Base-by-base conservation (phyloP, 768 basidiomycete species). In the Sutorius australiensis region DNA sequence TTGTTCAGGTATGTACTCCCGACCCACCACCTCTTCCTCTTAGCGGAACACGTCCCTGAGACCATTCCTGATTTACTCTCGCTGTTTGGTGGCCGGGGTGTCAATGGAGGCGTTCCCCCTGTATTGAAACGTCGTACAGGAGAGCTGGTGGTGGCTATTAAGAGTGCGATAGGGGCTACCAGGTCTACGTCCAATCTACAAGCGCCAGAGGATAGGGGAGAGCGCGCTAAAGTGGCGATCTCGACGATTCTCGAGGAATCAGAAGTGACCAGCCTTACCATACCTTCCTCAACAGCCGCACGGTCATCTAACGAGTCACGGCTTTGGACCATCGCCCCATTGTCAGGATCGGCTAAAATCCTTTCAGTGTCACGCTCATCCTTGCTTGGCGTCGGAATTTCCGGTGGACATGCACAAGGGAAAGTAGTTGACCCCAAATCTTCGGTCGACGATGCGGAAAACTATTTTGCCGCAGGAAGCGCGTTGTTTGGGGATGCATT, bases 11-110 rank as follows among this genome's bases (percentile, higher is more conserved):
- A 85, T 65, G 80, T 92, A 16, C 72, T 92, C 11, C 78, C 84
- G 34, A 91, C 91, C 59, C 89, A 90, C 57, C 75, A 79, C 60
- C 65, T 92, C 24, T 89, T 93, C 65, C 75, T 77, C 51, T 70
- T 92, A 17, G 85, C 82, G n/a, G 89, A 92, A 61, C 76, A 76
- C 24, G 77, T 80, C 7, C 90, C 92, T 12, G 75, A 75, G 24
- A 82, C 89, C 61, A 77, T 86, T 72, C 77, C 80, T 5, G 76
- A 77, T 4, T 67, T 92, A 39, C 70, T 89, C 45, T 72, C 76
- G n/a, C 60, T 79, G 27, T 85, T 91, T 61, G 75, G 73, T 50
- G 56, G 59, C 1, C 50, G 58, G 17, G 56, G 64, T 46, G 41
- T 43, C 14, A 52, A 33, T 30, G 56, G 61, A 51, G 75, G 77